A percentile compares a stretch with the other conserved stretches of the same genome.
phyloP scores from a whole-genome alignment of 352 stramenopile species.

The Phytophthora sansomeana region DNA sequence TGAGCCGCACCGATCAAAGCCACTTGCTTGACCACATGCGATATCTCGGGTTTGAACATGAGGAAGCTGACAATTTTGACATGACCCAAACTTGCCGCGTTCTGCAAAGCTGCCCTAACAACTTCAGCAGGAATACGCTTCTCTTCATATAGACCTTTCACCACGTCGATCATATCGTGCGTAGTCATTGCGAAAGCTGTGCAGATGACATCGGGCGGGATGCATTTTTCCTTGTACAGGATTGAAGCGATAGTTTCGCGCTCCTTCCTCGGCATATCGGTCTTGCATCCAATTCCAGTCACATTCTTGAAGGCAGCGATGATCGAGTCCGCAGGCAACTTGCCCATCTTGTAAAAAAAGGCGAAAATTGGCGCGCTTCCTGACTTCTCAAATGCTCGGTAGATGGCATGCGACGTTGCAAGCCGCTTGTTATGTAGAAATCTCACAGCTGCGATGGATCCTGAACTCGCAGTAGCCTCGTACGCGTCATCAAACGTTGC shows the following conservation, averaged over 20 bases:
- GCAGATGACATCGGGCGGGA: not conserved
- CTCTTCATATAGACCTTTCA: not conserved
- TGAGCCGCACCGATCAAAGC: not conserved
- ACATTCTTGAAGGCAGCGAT: not conserved
- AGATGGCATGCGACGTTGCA: too few species aligned
- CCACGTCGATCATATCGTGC: not conserved
- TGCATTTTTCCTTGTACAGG: conserved; percentile 2
- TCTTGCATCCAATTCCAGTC: not conserved
- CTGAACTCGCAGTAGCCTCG: too few species aligned
- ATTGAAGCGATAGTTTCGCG: not conserved
- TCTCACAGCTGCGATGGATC: too few species aligned
- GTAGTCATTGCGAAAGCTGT: conserved; percentile 1
- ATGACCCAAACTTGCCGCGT: not conserved
- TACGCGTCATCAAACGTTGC: too few species aligned
- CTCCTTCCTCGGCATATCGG: not conserved
- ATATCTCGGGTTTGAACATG: conserved; percentile 1
- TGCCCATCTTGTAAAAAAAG: too few species aligned
- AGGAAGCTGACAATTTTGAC: not conserved
- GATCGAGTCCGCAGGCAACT: not conserved
- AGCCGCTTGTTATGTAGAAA: too few species aligned
- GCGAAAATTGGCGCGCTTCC: too few species aligned
- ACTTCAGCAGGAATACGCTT: not conserved
- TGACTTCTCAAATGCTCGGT: too few species aligned
- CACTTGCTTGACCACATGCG: not conserved
- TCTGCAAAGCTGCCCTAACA: not conserved